Evolutionary conservation across 176 grass and related monocot genomes (phyloP).

Genomic region (Bonia amplexicaulis): DNA sequence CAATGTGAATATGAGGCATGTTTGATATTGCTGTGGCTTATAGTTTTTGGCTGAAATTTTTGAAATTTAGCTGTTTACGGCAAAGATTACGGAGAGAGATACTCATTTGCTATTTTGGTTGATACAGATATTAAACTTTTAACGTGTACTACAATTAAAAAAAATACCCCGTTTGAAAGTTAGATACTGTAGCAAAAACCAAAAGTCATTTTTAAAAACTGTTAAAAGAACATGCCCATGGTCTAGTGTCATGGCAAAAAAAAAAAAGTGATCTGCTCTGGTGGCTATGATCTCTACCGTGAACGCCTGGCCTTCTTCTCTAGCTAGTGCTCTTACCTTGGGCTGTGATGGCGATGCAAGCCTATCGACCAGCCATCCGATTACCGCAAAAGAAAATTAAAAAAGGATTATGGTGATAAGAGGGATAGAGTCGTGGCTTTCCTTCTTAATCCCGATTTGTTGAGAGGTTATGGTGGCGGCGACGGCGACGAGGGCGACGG

Average conservation of each 20-base stretch:
- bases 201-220: too few relatives aligned
- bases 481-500: not conserved
- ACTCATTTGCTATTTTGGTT: too few relatives aligned
- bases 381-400: not conserved
- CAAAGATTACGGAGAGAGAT: too few relatives aligned
- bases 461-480: not conserved
- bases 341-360: not conserved
- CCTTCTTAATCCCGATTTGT: constrained; percentile 3
- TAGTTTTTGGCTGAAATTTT: too few relatives aligned
- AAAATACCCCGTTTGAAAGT: too few relatives aligned
- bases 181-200: too few relatives aligned
- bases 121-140: too few relatives aligned
- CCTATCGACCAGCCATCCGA: not conserved
- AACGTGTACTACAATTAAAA: too few relatives aligned
- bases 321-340: not conserved
- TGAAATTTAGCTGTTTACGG: too few relatives aligned
- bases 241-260: not conserved
- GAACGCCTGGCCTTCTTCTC: not conserved
- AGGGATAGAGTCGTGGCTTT: constrained; percentile 1
- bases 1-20: rapidly evolving
- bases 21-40: too few relatives aligned
- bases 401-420: not conserved
- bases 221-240: too few relatives aligned
- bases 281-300: constrained; percentile 24
- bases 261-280: not conserved